These are phyloP conservation scores for Knoxia roxburghii DNA, from an alignment of 257 asterid genomes.

Conservation along the genomic window DNA sequence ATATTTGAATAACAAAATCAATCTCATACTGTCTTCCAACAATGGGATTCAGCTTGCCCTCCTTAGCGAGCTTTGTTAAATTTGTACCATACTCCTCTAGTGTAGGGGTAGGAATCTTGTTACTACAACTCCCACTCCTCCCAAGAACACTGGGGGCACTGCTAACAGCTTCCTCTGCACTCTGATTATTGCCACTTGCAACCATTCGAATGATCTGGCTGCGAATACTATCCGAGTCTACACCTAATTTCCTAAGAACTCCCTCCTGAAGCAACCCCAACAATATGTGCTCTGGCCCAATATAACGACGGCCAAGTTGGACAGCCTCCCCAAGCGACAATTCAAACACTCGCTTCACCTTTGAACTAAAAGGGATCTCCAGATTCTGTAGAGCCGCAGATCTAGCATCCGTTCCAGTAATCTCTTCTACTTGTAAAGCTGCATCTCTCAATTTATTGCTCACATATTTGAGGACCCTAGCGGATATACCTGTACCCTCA, in stretches of 20 bases:
- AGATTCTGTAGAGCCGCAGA: slow-evolving; percentile 97
- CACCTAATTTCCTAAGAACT: slow-evolving; percentile 91
- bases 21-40: slow-evolving; percentile 89
- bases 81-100: slow-evolving; percentile 49
- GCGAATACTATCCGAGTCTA: slow-evolving; percentile 85
- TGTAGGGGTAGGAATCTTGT: slow-evolving; percentile 50
- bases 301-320: slow-evolving; percentile 96
- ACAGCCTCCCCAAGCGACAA: slow-evolving; percentile 98
- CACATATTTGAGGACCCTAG: slow-evolving; percentile 94
- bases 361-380: slow-evolving; percentile 97
- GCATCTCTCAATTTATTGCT: slow-evolving; percentile 96
- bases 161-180: slow-evolving; percentile 42
- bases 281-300: slow-evolving; percentile 96
- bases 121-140: slow-evolving; percentile 37
- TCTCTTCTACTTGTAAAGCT: slow-evolving; percentile 95
- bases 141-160: slow-evolving; percentile 46
- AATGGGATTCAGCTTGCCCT: slow-evolving; percentile 98
- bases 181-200: too few relatives aligned
- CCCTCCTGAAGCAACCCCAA: slow-evolving; percentile 96
- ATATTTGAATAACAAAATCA: slow-evolving; percentile 93
- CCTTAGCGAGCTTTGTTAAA: slow-evolving; percentile 55
- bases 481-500: slow-evolving; percentile 99
- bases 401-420: slow-evolving; percentile 94
- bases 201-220: slow-evolving; percentile 71
- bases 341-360: slow-evolving; percentile 92